Evolutionary conservation across 2,329 filamentous ascomycete genomes (phyloP), one percentile per base, ranked within the genome.

Genomic region (Fusarium denticulatum): DNA sequence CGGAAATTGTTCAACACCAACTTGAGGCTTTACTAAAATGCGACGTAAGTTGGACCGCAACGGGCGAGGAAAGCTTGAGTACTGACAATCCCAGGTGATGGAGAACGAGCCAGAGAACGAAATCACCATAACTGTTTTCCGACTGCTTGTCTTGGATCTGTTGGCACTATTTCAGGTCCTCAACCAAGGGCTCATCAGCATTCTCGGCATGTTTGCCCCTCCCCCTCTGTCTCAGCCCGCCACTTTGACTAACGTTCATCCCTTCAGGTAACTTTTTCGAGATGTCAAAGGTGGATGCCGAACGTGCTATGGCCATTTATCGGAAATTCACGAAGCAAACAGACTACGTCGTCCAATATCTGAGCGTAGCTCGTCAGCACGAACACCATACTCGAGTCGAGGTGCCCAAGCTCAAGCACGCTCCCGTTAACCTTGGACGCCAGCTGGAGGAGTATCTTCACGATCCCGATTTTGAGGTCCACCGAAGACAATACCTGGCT

Each of bases 121-220:
- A 82, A 98, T 99, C 76, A 97, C 95, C 15, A 88, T 98, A 75
- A 97, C 94, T 15, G 95, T 97, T 34, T 99, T 98, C 80, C 90
- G 96, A 66, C 86, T 99, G 72, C 86, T 99, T 60, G 97, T 97
- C 26, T 87, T 97, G 78, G 96, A 99, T 82, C 86, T 99, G 42
- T 84, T 99, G 69, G 91, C 94, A 20, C 86, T 99, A 61, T 99
- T 97, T 85, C 95, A 97, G 79, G 94, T 96, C 52, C 92, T 98
- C 84, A 99, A 99, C 80, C 95, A 98, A 83, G 96, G 94, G 55
- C 94, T 97, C 80, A 99, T 99, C 84, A 98, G 97, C 82, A 94
- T 99, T 67, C 86, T 99, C 64, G 94, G 96, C 97, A 86, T 74
- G 90, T 79, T 5, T 57, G 46, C 59, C 59, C 45, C 65, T 58